Evolutionary conservation across 2,329 filamentous ascomycete species (phyloP), one percentile per base, ranked within the genome.

Genomic region (Fusarium tupiense): DNA sequence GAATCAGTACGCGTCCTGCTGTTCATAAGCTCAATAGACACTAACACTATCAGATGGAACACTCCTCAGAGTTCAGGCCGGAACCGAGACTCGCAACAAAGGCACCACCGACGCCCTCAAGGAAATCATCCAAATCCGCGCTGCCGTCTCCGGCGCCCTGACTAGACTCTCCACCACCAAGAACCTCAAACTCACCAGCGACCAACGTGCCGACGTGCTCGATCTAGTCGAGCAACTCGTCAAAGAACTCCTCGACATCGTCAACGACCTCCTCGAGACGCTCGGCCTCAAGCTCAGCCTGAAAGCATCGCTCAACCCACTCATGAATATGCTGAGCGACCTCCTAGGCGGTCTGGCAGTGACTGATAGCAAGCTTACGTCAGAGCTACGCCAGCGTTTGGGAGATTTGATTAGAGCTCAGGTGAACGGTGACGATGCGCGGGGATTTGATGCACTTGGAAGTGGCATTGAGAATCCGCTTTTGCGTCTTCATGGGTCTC

Each of bases 261-360:
- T 71, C 6, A 62, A 70, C 10, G 33, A 33, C 1, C 16, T 70
- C 2, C 2, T 70, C 6, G 47, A 54, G 3, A 44, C 31, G 0
- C 24, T 70, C 8, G 66, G 53, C 0, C 13, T 43, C 4, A 56
- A 29, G 0, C 16, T 22, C 5, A 43, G 37, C 17, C 6, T 70
- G 5, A 71, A 40, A 20, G 37, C 67, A 13, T 70, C 66, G 8
- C 24, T 70, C 2, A 59, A 66, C 12, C 53, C 66, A 1, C 41
- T 70, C 20, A 66, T 70, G 29, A 70, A 70, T 7, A 31, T 59
- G 17, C 46, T 70, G 5, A 71, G 60, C 7, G 35, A 57, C 16
- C 24, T 70, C 6, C 5, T 70, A 7, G 37, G 47, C 8, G 43
- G 22, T 5, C 8, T 70, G 8, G 37, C 53, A 5, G 35, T 29